Evolutionary conservation across 2,329 filamentous ascomycete genomes (phyloP).

Genomic region (Monosporascus sp.): DNA sequence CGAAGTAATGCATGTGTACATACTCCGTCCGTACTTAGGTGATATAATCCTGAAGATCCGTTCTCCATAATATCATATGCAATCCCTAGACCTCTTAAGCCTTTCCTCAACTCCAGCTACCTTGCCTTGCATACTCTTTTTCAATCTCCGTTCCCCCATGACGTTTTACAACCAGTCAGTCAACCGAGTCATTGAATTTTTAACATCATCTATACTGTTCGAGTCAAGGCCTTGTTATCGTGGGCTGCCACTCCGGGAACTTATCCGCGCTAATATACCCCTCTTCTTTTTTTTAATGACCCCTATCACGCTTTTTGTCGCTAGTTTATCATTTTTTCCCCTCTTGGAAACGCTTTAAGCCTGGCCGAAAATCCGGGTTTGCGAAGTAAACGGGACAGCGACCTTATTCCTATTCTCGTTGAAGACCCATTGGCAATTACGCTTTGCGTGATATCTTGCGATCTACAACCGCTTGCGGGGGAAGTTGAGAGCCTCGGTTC

Average conservation of each 20-base stretch:
- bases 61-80: neutral
- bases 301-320: neutral
- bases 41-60: constrained; percentile 8
- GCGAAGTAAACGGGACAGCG: neutral
- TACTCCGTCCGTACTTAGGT: neutral
- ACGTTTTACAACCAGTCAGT: neutral
- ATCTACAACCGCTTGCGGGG: neutral
- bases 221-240: neutral
- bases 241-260: neutral
- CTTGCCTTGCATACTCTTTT: neutral
- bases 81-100: neutral
- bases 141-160: neutral
- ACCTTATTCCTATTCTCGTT: neutral
- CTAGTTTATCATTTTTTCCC: neutral
- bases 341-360: neutral
- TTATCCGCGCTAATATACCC: neutral
- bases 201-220: neutral
- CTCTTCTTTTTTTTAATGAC: neutral
- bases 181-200: neutral
- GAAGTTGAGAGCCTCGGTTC: neutral
- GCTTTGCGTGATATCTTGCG: neutral
- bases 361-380: neutral
- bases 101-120: neutral
- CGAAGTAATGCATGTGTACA: neutral
- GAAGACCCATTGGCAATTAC: neutral